Evolutionary conservation across 106 monocot genomes (phyloP).

Genomic region (Acanthochlamys bracteata): DNA sequence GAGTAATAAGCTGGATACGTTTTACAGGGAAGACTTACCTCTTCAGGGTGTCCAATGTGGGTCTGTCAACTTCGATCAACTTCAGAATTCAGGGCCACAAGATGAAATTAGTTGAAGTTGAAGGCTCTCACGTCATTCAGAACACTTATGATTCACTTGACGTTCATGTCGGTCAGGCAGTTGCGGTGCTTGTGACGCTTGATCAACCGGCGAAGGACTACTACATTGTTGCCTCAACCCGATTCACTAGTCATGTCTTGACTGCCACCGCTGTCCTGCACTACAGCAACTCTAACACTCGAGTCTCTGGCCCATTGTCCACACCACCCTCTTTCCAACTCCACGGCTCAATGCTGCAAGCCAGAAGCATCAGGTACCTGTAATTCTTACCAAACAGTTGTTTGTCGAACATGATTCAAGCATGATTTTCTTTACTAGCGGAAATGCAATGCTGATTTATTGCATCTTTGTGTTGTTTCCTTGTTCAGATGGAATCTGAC

Average conservation of each 20-base stretch:
- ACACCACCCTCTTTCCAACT: slow-evolving; percentile 15
- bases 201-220: slow-evolving; percentile 66
- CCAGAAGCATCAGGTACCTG: slow-evolving; percentile 54
- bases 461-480: not conserved
- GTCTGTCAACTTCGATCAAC: slow-evolving; percentile 63
- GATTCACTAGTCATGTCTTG: slow-evolving; percentile 33
- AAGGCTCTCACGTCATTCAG: slow-evolving; percentile 76
- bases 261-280: slow-evolving; percentile 49
- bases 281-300: slow-evolving; percentile 51
- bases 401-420: too few species aligned
- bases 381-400: not conserved
- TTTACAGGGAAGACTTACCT: slow-evolving; percentile 73
- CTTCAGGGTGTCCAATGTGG: slow-evolving; percentile 81
- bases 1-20: too few species aligned
- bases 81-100: slow-evolving; percentile 77
- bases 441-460: too few species aligned
- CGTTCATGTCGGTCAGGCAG: slow-evolving; percentile 73
- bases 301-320: slow-evolving; percentile 51
- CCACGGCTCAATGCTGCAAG: slow-evolving; percentile 66
- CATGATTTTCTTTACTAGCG: too few species aligned
- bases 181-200: slow-evolving; percentile 60
- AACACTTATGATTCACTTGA: slow-evolving; percentile 76
- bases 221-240: slow-evolving; percentile 64
- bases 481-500: slow-evolving; percentile 32
- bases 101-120: slow-evolving; percentile 70